Conservation (phyloP, 352 stramenopile genomes). For the Phytophthora palmivora region DNA sequence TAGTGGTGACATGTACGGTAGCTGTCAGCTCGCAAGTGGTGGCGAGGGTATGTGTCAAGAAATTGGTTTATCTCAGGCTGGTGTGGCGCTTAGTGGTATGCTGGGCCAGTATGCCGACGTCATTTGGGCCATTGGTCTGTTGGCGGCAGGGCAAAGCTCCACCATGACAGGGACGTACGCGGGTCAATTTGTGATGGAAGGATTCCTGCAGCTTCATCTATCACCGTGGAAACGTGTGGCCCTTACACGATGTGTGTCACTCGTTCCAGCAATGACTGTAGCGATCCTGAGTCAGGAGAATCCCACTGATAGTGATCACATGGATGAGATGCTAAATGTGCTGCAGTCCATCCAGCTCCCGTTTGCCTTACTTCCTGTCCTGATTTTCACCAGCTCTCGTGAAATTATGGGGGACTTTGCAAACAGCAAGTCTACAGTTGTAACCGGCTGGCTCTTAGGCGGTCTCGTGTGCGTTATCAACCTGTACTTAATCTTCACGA, state of each 20-base stretch:
- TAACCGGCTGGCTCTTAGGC: constrained; percentile 63
- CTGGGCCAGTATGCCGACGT: constrained; percentile 84
- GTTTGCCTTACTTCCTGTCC: constrained; percentile 90
- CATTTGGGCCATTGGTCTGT: constrained; percentile 94
- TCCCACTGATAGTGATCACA: constrained; percentile 80
- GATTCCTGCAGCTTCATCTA: constrained; percentile 94
- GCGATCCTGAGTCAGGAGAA: constrained; percentile 88
- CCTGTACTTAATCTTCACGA: constrained; percentile 77
- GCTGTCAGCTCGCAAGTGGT: constrained; percentile 68
- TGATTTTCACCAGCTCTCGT: constrained; percentile 86
- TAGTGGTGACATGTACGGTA: constrained; percentile 53
- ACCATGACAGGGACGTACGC: constrained; percentile 98
- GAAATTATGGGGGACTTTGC: constrained; percentile 86
- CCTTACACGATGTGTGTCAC: constrained; percentile 92
- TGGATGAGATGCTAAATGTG: constrained; percentile 93
- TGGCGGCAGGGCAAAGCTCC: constrained; percentile 94
- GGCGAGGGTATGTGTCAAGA: constrained; percentile 76
- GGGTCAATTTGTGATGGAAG: constrained; percentile 98
- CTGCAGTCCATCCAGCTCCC: constrained; percentile 93
- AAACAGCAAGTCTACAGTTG: constrained; percentile 55
- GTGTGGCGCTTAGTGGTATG: constrained; percentile 79
- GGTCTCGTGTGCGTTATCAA: constrained; percentile 79
- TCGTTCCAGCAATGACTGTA: constrained; percentile 89
- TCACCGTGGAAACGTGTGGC: constrained; percentile 83
- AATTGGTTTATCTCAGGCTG: constrained; percentile 90